Evolutionary conservation across 2,329 filamentous ascomycete species (phyloP).

Genomic region (Calonectria honghensis): DNA sequence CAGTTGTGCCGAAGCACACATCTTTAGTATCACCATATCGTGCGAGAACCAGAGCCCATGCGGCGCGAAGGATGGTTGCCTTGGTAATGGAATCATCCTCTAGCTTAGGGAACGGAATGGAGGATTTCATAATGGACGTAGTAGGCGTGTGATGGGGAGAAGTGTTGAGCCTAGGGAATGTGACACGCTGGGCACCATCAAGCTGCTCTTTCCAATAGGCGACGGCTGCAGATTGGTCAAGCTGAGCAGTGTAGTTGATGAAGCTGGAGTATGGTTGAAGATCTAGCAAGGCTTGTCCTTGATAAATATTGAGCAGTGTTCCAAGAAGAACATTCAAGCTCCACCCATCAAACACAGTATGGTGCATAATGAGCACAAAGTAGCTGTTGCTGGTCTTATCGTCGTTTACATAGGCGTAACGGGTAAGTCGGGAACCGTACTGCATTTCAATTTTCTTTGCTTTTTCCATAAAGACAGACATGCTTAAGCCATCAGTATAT

Average conservation of each 20-base stretch:
- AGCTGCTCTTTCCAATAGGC: constrained; percentile 27
- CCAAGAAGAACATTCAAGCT: constrained; percentile 36
- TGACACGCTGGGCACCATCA: constrained; percentile 28
- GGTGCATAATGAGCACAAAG: constrained; percentile 46
- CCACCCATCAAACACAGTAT: constrained; percentile 53
- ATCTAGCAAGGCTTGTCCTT: constrained; percentile 1
- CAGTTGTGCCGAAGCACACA: constrained; percentile 19
- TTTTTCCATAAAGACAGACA: neutral
- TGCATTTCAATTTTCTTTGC: constrained; percentile 23
- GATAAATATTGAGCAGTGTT: constrained; percentile 11
- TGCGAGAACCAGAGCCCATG: constrained; percentile 29
- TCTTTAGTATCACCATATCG: constrained; percentile 28
- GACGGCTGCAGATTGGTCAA: constrained; percentile 11
- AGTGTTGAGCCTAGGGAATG: constrained; percentile 17
- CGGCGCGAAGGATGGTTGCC: constrained; percentile 26
- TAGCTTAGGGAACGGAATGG: constrained; percentile 9
- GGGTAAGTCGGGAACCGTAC: constrained; percentile 25
- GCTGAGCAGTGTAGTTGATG: constrained; percentile 24
- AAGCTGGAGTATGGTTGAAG: constrained; percentile 27
- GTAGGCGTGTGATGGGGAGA: neutral
- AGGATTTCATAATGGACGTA: constrained; percentile 20
- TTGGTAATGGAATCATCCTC: constrained; percentile 13
- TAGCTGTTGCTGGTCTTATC: neutral
- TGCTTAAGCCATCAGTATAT: constrained; percentile 6
- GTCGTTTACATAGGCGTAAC: constrained; percentile 11